A percentile compares a stretch with the other conserved stretches of the same genome.
Evolutionary conservation across 441 rosid genomes (phyloP).

Genomic region (Syzygium malaccense): DNA sequence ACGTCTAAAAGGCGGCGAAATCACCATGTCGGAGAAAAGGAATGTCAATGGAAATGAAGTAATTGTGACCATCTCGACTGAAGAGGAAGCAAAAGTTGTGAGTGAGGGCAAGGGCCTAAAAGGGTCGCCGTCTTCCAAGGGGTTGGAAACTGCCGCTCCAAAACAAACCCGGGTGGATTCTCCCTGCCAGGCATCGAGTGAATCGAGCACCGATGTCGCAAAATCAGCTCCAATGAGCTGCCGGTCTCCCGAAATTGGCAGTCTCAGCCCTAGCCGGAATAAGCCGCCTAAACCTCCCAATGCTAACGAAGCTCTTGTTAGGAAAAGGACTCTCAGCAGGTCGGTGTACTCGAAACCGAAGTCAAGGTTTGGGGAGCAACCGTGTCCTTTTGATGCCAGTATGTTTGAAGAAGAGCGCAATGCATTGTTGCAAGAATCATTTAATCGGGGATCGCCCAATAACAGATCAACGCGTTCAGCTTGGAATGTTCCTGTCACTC

Average conservation of each 20-base stretch:
- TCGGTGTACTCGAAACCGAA: conserved; percentile 65
- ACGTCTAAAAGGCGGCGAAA: conserved; percentile 11
- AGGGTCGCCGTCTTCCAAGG: conserved; percentile 19
- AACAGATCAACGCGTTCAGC: conserved; percentile 15
- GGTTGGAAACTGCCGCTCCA: neutral
- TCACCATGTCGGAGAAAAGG: conserved; percentile 32
- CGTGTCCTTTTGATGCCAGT: conserved; percentile 21
- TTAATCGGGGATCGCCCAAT: conserved; percentile 37
- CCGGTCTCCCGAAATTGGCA: conserved; percentile 37
- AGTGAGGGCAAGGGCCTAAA: neutral
- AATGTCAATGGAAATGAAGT: conserved; percentile 30
- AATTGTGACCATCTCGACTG: conserved; percentile 32
- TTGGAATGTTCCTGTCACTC: conserved; percentile 19
- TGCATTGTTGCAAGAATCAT: conserved; percentile 22
- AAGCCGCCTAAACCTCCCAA: conserved; percentile 61
- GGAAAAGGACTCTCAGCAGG: conserved; percentile 43
- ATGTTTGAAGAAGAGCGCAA: conserved; percentile 24
- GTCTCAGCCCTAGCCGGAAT: conserved; percentile 26
- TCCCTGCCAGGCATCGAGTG: conserved; percentile 8
- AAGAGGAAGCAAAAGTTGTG: conserved; percentile 14
- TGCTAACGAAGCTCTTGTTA: conserved; percentile 18
- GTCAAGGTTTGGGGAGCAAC: conserved; percentile 74
- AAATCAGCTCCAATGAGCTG: conserved; percentile 17
- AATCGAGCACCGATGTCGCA: conserved; percentile 5
- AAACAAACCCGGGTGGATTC: conserved; percentile 2